Percentiles rank a stretch among this genome's conserved stretches.
Evolutionary conservation across 2,329 filamentous ascomycete species (phyloP).

Genomic region (Dactylonectria estremocensis): DNA sequence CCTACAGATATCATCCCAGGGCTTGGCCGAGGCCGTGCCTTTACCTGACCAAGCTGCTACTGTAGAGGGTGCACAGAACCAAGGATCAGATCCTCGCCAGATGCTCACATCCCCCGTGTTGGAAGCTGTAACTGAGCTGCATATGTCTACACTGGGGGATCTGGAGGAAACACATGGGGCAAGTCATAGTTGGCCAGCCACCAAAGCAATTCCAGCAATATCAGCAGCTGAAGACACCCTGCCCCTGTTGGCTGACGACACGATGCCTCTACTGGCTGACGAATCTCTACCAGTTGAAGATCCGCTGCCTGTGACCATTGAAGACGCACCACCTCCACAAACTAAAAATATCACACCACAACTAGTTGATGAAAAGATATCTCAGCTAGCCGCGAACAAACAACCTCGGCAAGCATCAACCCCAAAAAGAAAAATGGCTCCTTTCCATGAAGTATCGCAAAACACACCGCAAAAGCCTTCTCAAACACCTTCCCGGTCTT

Average conservation of each 20-base stretch:
- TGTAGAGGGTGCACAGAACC: not conserved
- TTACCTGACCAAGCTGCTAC: not conserved
- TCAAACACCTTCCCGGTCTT: slow-evolving; percentile 36
- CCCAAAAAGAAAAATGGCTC: slow-evolving; percentile 25
- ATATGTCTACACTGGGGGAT: no score
- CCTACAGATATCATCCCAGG: slow-evolving; percentile 34
- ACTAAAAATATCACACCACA: no score
- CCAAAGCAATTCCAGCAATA: not conserved
- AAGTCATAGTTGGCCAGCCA: not conserved
- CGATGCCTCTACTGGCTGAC: no score
- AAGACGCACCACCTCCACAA: not conserved
- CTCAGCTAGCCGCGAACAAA: no score
- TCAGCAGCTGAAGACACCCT: not conserved
- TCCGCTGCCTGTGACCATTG: no score
- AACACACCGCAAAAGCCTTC: slow-evolving; percentile 6
- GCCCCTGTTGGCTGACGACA: no score
- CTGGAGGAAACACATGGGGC: not conserved
- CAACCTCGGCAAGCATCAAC: slow-evolving; percentile 8
- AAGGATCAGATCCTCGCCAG: not conserved
- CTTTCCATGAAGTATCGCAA: not conserved
- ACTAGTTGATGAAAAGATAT: no score
- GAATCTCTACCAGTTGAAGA: no score
- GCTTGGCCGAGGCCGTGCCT: not conserved
- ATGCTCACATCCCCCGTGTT: not conserved
- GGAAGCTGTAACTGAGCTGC: not conserved